Conservation (phyloP, 1,284 basidiomycete genomes). For the Fomitiporia mediterranea region DNA sequence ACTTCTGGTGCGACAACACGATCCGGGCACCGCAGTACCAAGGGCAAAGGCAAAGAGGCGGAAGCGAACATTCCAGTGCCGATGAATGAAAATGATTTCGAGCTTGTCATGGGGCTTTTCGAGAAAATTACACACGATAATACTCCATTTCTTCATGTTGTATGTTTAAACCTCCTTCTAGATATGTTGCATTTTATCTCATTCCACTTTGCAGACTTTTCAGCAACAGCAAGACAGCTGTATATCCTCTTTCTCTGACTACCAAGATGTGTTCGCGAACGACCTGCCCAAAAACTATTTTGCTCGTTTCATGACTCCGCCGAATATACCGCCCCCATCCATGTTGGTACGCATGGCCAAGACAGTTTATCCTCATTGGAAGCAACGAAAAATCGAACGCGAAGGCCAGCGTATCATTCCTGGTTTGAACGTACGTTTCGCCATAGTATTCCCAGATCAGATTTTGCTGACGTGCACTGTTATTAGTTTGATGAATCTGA, state of each 20-base stretch:
- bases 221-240: conserved; percentile 49
- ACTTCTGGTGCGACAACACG: conserved; percentile 41
- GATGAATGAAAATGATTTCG: conserved; percentile 89
- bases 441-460: conserved; percentile 9
- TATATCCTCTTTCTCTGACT: conserved; percentile 77
- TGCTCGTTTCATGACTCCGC: conserved; percentile 56
- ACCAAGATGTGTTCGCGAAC: conserved; percentile 66
- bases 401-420: conserved; percentile 59
- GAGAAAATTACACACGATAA: conserved; percentile 91
- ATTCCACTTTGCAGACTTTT: conserved; percentile 42
- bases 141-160: conserved; percentile 88
- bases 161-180: conserved; percentile 37
- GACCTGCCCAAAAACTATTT: conserved; percentile 56
- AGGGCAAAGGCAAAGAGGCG: conserved; percentile 75
- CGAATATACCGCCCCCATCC: conserved; percentile 54
- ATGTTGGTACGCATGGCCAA: conserved; percentile 61
- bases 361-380: conserved; percentile 79
- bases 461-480: conserved; percentile 9
- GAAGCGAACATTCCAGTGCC: conserved; percentile 54
- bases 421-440: conserved; percentile 29
- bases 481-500: conserved; percentile 86
- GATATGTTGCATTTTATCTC: background rate
- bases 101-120: conserved; percentile 92
- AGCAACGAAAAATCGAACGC: conserved; percentile 67
- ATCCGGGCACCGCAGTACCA: conserved; percentile 58